Evolutionary conservation across 306 rosid genomes (phyloP).

Genomic region (Ammopiptanthus mongolicus): DNA sequence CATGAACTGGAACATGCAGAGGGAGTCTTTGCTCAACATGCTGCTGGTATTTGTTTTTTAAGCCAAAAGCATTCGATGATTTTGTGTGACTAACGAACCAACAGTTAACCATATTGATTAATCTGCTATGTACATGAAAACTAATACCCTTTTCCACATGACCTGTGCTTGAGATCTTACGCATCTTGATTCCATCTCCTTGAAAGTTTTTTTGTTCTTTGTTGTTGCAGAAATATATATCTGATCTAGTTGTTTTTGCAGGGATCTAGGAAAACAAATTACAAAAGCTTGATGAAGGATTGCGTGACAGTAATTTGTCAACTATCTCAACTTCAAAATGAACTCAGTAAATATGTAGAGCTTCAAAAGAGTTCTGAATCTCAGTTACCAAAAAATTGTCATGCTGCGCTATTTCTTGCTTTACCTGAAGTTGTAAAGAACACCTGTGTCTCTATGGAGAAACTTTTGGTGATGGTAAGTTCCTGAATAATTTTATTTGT

Average conservation of each 20-base stretch:
- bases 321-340: slow-evolving; percentile 43
- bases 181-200: slow-evolving; percentile 5
- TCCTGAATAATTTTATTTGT: neutral
- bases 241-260: slow-evolving; percentile 35
- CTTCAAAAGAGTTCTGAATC: slow-evolving; percentile 30
- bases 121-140: neutral
- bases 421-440: slow-evolving; percentile 56
- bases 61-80: slow-evolving; percentile 13
- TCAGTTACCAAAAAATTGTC: slow-evolving; percentile 28
- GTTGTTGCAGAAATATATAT: slow-evolving; percentile 12
- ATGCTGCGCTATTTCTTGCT: slow-evolving; percentile 43
- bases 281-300: slow-evolving; percentile 62
- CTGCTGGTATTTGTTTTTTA: slow-evolving; percentile 55
- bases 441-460: slow-evolving; percentile 49
- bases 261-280: slow-evolving; percentile 76
- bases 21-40: slow-evolving; percentile 75
- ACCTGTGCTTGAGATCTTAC: slow-evolving; percentile 18
- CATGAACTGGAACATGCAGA: slow-evolving; percentile 58
- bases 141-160: neutral
- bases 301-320: slow-evolving; percentile 58
- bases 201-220: neutral
- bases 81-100: slow-evolving; percentile 16
- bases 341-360: slow-evolving; percentile 27
- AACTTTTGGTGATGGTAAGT: slow-evolving; percentile 59
- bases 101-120: slow-evolving; percentile 6